Evolutionary conservation across 495 filamentous ascomycete genomes (phyloP), one percentile per base, ranked within the genome.

Genomic region (Xylaria scruposa): DNA sequence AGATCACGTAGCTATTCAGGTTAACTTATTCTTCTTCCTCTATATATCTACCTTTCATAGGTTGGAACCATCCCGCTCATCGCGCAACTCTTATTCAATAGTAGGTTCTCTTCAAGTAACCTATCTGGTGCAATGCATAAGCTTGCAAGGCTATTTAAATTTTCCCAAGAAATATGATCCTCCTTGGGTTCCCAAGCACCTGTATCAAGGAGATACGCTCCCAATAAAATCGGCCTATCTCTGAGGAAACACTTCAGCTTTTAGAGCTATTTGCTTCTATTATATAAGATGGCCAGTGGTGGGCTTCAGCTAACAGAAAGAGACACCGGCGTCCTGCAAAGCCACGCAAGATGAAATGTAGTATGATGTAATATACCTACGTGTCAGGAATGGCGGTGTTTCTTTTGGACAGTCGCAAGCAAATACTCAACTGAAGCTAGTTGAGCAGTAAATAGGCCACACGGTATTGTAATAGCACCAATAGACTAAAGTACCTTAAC

Each of bases 301-400:
- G 33, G 31, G 19, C 17, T 38, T 4, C 24, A 10, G 12, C 24
- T 31, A 31, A 56, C 38, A 38, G 17, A 10, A 38, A 21, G 58
- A 38, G 33, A 15, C 13, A n/a, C 59, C 19, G 59, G 31, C 42
- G 59, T 61, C 60, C 60, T 42, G 38, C 60, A 63, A 38, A 44
- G 21, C 21, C 38, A 44, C 3, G 12, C 21, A 15, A 10, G 10
- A 9, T 38, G 12, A 21, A 19, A 49, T 29, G 8, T 31, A 49
- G 24, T 19, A 31, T 47, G 62, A 65, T 46, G 62, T 26, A 65
- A 65, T 46, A 65, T 21, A 49, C 53, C 67, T 61, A 51, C 67
- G 13, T 61, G 67, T 70, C 67, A 51, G 12, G 36, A 59, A 26
- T 49, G 42, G 66, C 66, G 53, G 38, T 68, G 53, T 19, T 68